Base-by-base conservation (phyloP, 208 protist species). In the Trypanosomatidae sp. region DNA sequence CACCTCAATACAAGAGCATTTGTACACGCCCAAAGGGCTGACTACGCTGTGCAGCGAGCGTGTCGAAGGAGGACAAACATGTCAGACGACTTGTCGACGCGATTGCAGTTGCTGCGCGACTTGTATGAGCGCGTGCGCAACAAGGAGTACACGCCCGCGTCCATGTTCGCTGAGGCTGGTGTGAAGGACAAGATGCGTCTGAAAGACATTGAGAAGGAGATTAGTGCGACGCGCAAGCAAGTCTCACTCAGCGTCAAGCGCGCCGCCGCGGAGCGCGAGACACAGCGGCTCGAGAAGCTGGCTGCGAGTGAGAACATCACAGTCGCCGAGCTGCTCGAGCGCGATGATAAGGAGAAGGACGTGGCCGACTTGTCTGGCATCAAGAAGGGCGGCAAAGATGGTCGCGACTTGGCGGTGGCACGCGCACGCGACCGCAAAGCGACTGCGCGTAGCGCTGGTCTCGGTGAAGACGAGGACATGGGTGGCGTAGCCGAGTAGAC, bases 171-270 rank as follows among this genome's bases (percentile, higher is more conserved):
- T 11, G 50, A 43, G 18, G 84, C 76, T 11, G 78, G 77, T 16
- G 38, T 92, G 41, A 87, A 81, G 53, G 47, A 62, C 42, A 83
- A 83, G 40, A 59, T 71, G 15, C 84, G 84, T 35, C 39, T 95
- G 33, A 96, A 96, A 69, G 89, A 94, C 39, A 73, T 96, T 11
- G 84, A 95, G 54, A 90, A 83, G 66, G 71, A 94, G 55, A 74
- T 92, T 45, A 64, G 73, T 58, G 43, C 47, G 10, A 43, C 60
- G 15, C 83, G 87, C 50, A 77, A 80, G 42, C 75, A 67, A 46
- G 71, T 87, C 3, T 84, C 24, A 48, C 22, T 6, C 25, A 21
- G 43, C 32, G 28, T 33, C n/a, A 37, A 8, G 13, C 10, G 44
- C 40, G 23, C 64, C 26, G 33, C 30, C 25, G 22, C 28, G 5